Evolutionary conservation across 177 flowering plant genomes (phyloP).

Genomic region (Vitis hybrid): DNA sequence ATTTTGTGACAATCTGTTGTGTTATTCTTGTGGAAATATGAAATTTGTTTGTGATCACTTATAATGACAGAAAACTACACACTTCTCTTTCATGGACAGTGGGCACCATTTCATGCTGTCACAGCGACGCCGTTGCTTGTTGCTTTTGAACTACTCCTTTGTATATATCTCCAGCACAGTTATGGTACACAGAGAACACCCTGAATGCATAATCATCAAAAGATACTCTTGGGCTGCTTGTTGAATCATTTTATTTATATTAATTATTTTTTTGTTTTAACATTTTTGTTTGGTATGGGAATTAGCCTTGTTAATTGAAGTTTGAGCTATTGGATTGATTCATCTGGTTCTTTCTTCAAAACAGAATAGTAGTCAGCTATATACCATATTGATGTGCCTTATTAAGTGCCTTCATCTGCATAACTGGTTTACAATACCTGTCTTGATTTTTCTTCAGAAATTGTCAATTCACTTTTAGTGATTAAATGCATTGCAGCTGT

Average conservation of each 20-base stretch:
- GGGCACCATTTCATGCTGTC: slow-evolving; percentile 97
- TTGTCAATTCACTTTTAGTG: not conserved
- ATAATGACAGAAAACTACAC: not conserved
- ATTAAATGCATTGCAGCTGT: slow-evolving; percentile 40
- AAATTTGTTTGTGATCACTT: not conserved
- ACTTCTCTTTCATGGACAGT: slow-evolving; percentile 55
- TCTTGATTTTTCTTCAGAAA: slow-evolving; percentile 2
- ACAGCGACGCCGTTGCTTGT: slow-evolving; percentile 83
- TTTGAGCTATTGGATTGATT: too few species aligned
- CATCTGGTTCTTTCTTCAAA: too few species aligned
- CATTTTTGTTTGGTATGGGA: too few species aligned
- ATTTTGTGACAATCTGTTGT: not conserved
- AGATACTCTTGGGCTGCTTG: too few species aligned
- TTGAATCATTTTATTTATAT: too few species aligned
- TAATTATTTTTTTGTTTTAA: too few species aligned
- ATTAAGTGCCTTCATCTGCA: not conserved
- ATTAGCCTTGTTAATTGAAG: too few species aligned
- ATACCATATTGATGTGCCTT: not conserved
- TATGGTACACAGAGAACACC: slow-evolving; percentile 46
- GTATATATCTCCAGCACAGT: slow-evolving; percentile 76
- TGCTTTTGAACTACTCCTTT: slow-evolving; percentile 91
- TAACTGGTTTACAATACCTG: not conserved
- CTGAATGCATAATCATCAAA: not conserved
- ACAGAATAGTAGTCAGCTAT: not conserved
- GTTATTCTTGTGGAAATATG: slow-evolving; percentile 4